A percentile compares a stretch with the other conserved stretches of the same genome.
These are phyloP conservation scores for Parastagonospora avenae DNA, from an alignment of 2,329 filamentous ascomycete species.

Conservation along the genomic window DNA sequence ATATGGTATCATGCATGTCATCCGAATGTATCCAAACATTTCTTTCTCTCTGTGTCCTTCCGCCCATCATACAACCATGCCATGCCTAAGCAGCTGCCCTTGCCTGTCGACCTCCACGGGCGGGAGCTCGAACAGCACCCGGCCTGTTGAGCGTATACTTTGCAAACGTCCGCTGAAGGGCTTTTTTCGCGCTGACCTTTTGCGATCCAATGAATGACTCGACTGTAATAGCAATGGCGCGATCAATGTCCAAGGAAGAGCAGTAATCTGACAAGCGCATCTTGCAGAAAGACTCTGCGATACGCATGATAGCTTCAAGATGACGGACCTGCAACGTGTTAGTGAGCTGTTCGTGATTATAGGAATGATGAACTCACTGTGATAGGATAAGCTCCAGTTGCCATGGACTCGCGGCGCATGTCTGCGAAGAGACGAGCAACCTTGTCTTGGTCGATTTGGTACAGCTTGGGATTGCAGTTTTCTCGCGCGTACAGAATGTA, in stretches of 20 bases:
- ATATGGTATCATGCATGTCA: conserved; percentile 22
- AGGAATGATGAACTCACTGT: conserved; percentile 67
- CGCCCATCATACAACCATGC: conserved; percentile 2
- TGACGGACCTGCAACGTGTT: conserved; percentile 77
- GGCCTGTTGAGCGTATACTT: conserved; percentile 72
- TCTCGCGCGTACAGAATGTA: conserved; percentile 96
- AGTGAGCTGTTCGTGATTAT: conserved; percentile 7
- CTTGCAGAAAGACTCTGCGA: conserved; percentile 91
- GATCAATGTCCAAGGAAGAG: conserved; percentile 86
- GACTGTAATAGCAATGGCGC: conserved; percentile 94
- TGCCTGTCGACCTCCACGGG: conserved; percentile 31
- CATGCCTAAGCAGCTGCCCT: conserved; percentile 32
- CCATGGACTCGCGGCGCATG: conserved; percentile 90
- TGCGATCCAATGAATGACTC: conserved; percentile 96
- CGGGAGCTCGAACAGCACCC: conserved; percentile 45
- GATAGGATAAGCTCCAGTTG: conserved; percentile 95
- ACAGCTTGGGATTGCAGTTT: conserved; percentile 86
- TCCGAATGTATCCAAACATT: conserved; percentile 7
- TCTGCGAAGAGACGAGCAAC: conserved; percentile 91
- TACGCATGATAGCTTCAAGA: conserved; percentile 96
- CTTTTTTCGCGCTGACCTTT: conserved; percentile 97
- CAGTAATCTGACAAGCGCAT: conserved; percentile 99
- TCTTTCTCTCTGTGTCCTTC: conserved; percentile 2
- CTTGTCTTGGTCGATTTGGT: conserved; percentile 98
- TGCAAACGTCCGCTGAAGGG: conserved; percentile 88